Evolutionary conservation across 2,329 filamentous ascomycete species (phyloP), one percentile per base, ranked within the genome.

Genomic region (Lachnellula willkommii): DNA sequence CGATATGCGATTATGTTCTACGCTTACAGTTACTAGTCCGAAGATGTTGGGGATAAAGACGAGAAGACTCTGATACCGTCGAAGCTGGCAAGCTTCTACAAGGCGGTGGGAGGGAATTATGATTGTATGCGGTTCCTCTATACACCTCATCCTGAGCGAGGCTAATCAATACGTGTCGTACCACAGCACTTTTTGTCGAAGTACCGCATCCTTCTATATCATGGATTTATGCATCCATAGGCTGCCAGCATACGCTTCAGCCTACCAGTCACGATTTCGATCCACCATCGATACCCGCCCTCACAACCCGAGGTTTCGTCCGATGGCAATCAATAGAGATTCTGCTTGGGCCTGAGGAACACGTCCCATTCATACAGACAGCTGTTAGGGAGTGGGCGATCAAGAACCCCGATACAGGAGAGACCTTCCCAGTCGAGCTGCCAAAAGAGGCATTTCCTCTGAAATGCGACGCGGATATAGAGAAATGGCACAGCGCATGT

Each of bases 291-390:
- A 81, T 96, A 43, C 94, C 94, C 0, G 89, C 91, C 14, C 75
- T 99, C 54, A 95, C 93, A 37, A 78, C 81, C 0, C 82, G 84
- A 66, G 94, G 94, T 42, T 99, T 95, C 71, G 89, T 93, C 45
- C 85, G 90, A 70, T 99, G 93, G 93, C 88, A 96, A 75, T 90
- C 89, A 0, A 88, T 97, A 54, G 90, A 97, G 73, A 80, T 96
- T 22, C 76, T 97, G 37, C 80, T 97, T 1, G 89, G 86, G 1
- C 94, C 94, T 0, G 87, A 94, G 63, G 89, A 95, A 65, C 92
- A 97, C 73, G 88, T 91, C 1, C 83, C 84, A 0, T 93, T 91
- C 65, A 72, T 99, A 24, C 90, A 94, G 66, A 85, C 83, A 66
- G 90, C 91, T 0, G 88, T 95, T 3, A 80, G 80, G 58, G 78